A percentile compares a stretch with the other conserved stretches of the same genome.
Conservation (phyloP, 306 rosid species). For the Vigna trinervia region DNA sequence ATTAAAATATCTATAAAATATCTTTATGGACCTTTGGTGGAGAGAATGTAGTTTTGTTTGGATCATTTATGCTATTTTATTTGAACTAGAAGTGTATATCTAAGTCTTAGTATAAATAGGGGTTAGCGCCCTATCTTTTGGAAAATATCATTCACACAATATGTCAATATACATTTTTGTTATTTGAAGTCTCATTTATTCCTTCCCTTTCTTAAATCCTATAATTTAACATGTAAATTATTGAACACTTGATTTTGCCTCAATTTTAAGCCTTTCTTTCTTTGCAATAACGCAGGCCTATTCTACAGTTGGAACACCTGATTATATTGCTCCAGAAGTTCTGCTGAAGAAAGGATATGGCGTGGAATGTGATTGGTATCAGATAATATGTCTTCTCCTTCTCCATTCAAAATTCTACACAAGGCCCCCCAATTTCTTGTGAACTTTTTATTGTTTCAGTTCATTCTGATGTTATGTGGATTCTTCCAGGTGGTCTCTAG, state of each 20-base stretch:
- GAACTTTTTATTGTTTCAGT: conserved; percentile 15
- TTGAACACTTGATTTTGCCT: conserved; percentile 10
- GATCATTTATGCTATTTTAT: not conserved
- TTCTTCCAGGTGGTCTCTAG: conserved; percentile 90
- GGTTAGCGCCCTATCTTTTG: not conserved
- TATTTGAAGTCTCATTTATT: conserved; percentile 1
- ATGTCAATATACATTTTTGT: not conserved
- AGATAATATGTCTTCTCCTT: conserved; percentile 12
- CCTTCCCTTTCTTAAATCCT: not conserved
- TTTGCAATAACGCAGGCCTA: conserved; percentile 66
- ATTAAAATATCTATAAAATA: no score
- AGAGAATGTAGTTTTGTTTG: no score
- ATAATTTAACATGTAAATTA: conserved; percentile 1
- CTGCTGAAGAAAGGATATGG: conserved; percentile 86
- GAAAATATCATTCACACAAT: not conserved
- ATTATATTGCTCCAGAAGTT: conserved; percentile 92
- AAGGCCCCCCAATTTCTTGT: not conserved
- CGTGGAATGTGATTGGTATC: conserved; percentile 88
- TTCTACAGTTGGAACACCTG: conserved; percentile 94
- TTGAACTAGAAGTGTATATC: not conserved
- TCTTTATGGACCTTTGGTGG: no score
- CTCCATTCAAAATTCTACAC: not conserved
- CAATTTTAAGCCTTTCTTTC: conserved; percentile 37
- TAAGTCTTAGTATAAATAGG: not conserved
- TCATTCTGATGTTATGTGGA: conserved; percentile 40